Evolutionary conservation across 768 basidiomycete species (phyloP).

Genomic region (Cystoderma amianthinum): DNA sequence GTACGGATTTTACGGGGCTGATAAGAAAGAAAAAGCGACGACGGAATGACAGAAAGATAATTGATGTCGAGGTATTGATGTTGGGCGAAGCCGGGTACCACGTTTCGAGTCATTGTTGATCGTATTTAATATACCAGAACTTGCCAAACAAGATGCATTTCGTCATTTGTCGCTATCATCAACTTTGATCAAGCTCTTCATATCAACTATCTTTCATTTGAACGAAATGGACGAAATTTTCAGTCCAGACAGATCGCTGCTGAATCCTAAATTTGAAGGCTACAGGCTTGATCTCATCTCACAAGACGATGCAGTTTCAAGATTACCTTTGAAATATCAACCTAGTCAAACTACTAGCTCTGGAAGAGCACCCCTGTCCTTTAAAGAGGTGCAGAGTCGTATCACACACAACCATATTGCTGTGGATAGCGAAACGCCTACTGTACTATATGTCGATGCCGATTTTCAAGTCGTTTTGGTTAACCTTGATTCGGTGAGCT

Average conservation of each 20-base stretch:
- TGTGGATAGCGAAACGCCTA: conserved; percentile 33
- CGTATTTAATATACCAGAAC: too few relatives aligned
- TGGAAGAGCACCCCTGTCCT: conserved; percentile 55
- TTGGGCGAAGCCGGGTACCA: too few relatives aligned
- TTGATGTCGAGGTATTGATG: too few relatives aligned
- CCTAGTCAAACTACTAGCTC: conserved; percentile 58
- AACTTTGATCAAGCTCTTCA: too few relatives aligned
- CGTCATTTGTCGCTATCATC: too few relatives aligned
- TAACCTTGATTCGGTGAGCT: conserved; percentile 51
- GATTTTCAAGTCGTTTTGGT: conserved; percentile 54
- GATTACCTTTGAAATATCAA: conserved; percentile 46
- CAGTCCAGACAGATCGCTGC: conserved; percentile 40
- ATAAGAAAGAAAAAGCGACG: too few relatives aligned
- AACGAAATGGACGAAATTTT: too few relatives aligned
- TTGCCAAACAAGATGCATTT: too few relatives aligned
- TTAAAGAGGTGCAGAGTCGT: conserved; percentile 78
- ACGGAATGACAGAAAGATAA: too few relatives aligned
- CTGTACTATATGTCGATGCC: conserved; percentile 64
- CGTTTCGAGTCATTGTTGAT: too few relatives aligned
- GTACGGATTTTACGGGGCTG: too few relatives aligned
- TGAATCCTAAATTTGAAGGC: conserved; percentile 83
- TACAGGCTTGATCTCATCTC: conserved; percentile 65
- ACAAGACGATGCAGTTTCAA: conserved; percentile 47
- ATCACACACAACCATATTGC: conserved; percentile 81
- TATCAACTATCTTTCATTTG: too few relatives aligned